These are phyloP conservation scores for Viridothelium virens DNA, from an alignment of 495 filamentous ascomycete species.

Conservation along the genomic window DNA sequence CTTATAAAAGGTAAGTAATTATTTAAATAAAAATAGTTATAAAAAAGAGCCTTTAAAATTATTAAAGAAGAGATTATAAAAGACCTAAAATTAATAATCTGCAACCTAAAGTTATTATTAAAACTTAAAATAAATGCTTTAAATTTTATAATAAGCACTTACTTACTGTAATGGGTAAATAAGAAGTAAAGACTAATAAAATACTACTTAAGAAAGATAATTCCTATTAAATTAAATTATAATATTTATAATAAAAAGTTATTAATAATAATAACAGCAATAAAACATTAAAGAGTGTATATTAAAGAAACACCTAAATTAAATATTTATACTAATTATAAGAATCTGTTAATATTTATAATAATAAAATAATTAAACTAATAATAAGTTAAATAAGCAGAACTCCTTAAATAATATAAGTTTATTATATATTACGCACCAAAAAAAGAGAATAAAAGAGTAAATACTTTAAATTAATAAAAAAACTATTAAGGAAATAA, in stretches of 20 bases:
- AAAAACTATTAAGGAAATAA: too few relatives aligned
- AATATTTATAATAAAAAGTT: neutral
- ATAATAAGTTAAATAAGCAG: too few relatives aligned
- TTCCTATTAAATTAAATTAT: neutral
- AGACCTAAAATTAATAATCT: neutral
- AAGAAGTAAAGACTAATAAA: neutral
- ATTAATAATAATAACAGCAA: neutral
- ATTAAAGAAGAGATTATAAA: conserved; percentile 19
- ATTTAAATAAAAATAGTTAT: too few relatives aligned
- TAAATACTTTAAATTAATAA: neutral
- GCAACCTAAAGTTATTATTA: neutral
- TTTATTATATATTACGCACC: neutral
- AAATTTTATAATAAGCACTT: neutral
- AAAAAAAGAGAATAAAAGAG: neutral
- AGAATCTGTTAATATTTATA: conserved; percentile 3
- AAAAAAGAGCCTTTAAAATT: too few relatives aligned
- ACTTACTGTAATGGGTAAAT: neutral
- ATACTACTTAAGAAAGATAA: neutral
- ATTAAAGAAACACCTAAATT: neutral
- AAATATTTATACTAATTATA: neutral
- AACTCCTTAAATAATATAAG: neutral
- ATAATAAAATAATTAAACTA: neutral
- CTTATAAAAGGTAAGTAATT: too few relatives aligned
- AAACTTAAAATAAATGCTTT: too few relatives aligned
- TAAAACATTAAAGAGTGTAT: neutral